A percentile compares a stretch with the other conserved stretches of the same genome.
Conservation (phyloP, 2,329 filamentous ascomycete genomes). For the Emericellopsis cladophorae region DNA sequence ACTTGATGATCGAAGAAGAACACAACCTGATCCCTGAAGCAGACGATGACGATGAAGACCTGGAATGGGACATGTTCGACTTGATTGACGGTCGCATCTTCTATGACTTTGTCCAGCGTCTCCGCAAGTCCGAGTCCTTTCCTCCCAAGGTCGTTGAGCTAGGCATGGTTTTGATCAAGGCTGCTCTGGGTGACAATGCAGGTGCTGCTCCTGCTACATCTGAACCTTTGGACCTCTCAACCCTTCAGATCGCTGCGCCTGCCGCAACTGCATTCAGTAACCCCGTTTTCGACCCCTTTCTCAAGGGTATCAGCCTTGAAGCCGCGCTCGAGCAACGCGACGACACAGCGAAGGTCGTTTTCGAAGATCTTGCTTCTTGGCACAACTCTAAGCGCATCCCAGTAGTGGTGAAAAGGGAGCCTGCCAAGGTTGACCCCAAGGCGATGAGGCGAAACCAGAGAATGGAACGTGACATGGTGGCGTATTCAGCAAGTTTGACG, state of each 20-base stretch:
- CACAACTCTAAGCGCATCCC: slow-evolving; percentile 44
- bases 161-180: not conserved
- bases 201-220: not conserved
- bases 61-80: slow-evolving; percentile 13
- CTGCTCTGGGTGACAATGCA: not conserved
- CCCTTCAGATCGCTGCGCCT: slow-evolving; percentile 1
- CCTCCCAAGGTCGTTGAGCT: slow-evolving; percentile 2
- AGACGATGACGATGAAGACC: not conserved
- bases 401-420: slow-evolving; percentile 19
- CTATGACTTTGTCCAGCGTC: slow-evolving; percentile 6
- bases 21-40: not conserved
- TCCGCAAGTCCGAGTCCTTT: slow-evolving; percentile 1
- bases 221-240: not conserved
- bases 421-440: slow-evolving; percentile 11
- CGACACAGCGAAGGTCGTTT: slow-evolving; percentile 18
- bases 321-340: slow-evolving; percentile 10
- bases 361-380: slow-evolving; percentile 44
- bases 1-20: not conserved
- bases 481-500: slow-evolving; percentile 59
- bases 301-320: slow-evolving; percentile 26
- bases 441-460: slow-evolving; percentile 41
- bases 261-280: slow-evolving; percentile 33
- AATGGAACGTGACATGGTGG: slow-evolving; percentile 54
- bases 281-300: slow-evolving; percentile 28
- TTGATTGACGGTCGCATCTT: slow-evolving; percentile 18